Conservation (phyloP, 2,329 filamentous ascomycete genomes). For the Aulographum hederae region DNA sequence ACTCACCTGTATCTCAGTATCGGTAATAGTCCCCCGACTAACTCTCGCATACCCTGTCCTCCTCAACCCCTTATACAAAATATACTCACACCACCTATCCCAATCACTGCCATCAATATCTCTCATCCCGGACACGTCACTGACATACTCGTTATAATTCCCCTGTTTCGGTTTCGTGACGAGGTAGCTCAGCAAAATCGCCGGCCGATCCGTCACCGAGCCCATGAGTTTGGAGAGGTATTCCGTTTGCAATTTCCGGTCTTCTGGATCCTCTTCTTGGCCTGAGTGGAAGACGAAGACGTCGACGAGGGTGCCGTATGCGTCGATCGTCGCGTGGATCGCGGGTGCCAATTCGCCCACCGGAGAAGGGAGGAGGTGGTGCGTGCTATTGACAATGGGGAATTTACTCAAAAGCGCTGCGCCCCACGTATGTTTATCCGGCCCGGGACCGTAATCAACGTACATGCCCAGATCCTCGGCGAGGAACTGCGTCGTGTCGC, state of each 20-base stretch:
- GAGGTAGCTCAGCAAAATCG: slow-evolving; percentile 77
- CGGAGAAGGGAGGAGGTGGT: slow-evolving; percentile 83
- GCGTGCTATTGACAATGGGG: slow-evolving; percentile 90
- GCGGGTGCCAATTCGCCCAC: slow-evolving; percentile 90
- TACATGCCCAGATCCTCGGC: slow-evolving; percentile 98
- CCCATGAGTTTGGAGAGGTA: slow-evolving; percentile 86
- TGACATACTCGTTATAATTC: slow-evolving; percentile 95
- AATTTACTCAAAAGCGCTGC: slow-evolving; percentile 87
- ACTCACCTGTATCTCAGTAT: slow-evolving; percentile 93
- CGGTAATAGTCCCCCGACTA: slow-evolving; percentile 78
- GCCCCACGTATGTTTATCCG: slow-evolving; percentile 98
- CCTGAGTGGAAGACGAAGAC: slow-evolving; percentile 98
- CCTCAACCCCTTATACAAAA: slow-evolving; percentile 77
- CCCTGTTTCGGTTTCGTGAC: slow-evolving; percentile 80
- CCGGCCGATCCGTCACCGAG: slow-evolving; percentile 49
- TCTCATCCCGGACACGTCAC: slow-evolving; percentile 72
- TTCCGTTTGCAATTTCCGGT: slow-evolving; percentile 67
- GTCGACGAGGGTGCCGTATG: slow-evolving; percentile 77
- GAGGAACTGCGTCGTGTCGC: slow-evolving; percentile 85
- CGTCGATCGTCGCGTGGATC: slow-evolving; percentile 89
- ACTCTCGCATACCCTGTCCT: slow-evolving; percentile 80
- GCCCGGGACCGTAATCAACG: slow-evolving; percentile 88
- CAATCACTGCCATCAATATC: slow-evolving; percentile 86
- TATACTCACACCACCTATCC: slow-evolving; percentile 99
- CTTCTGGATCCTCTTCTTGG: slow-evolving; percentile 90